phyloP scores from a whole-genome alignment of 495 filamentous ascomycete species.

The Geopyxis carbonaria region DNA sequence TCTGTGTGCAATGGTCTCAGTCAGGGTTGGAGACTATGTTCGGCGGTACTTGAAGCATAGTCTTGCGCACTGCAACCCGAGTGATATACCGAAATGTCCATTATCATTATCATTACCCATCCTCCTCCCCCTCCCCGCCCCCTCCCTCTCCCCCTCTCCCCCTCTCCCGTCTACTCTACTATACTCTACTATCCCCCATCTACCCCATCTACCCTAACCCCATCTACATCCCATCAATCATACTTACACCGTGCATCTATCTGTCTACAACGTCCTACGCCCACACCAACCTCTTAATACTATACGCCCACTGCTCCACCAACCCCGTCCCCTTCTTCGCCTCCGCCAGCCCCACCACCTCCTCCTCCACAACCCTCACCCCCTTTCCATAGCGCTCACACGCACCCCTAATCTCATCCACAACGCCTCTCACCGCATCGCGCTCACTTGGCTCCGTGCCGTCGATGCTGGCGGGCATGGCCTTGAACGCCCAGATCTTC shows the following conservation, averaged over 20 bases:
- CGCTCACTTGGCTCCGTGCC: slow-evolving; percentile 7
- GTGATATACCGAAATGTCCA: too few relatives aligned
- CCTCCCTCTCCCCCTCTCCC: too few relatives aligned
- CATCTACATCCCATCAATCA: not conserved
- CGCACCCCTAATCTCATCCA: not conserved
- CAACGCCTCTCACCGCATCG: slow-evolving; percentile 13
- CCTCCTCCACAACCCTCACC: slow-evolving; percentile 40
- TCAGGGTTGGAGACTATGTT: too few relatives aligned
- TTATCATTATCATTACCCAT: too few relatives aligned
- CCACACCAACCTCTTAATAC: slow-evolving; percentile 85
- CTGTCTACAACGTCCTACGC: slow-evolving; percentile 31
- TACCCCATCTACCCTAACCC: too few relatives aligned
- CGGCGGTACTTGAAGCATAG: too few relatives aligned
- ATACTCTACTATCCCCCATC: too few relatives aligned
- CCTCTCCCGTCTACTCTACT: too few relatives aligned
- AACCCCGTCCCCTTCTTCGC: slow-evolving; percentile 76
- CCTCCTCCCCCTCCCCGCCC: too few relatives aligned
- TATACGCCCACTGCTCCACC: slow-evolving; percentile 70
- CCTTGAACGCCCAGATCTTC: slow-evolving; percentile 42
- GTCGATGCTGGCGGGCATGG: slow-evolving; percentile 12
- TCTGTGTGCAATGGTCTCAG: too few relatives aligned
- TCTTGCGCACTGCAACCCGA: too few relatives aligned
- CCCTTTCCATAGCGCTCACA: not conserved
- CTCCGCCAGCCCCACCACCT: slow-evolving; percentile 66
- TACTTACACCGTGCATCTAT: not conserved